These are phyloP conservation scores for Salix dunnii DNA, from an alignment of 345 rosid species.

Conservation along the genomic window DNA sequence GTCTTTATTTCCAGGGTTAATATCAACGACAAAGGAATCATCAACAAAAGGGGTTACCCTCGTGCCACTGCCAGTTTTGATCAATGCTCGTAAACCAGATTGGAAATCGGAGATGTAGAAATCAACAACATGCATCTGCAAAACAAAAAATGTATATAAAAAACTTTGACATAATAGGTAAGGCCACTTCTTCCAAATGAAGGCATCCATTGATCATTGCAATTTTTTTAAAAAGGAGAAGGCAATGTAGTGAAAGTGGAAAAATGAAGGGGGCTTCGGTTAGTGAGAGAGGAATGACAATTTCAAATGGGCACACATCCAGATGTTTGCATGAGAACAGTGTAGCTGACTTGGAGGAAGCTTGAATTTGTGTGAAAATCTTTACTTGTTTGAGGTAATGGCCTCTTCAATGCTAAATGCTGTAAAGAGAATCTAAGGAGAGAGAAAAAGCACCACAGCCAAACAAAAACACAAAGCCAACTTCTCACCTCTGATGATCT, in stretches of 20 bases:
- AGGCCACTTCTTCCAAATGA: background rate
- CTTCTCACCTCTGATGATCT: conserved; percentile 70
- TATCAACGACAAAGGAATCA: conserved; percentile 60
- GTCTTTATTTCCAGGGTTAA: conserved; percentile 57
- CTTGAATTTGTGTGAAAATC: background rate
- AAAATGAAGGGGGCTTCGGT: background rate
- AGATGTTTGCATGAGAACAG: background rate
- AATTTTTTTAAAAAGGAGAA: background rate
- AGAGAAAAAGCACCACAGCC: background rate
- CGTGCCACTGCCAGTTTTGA: conserved; percentile 74
- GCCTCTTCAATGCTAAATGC: background rate
- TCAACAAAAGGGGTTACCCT: conserved; percentile 79
- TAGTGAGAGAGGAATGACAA: background rate
- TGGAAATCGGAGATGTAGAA: conserved; percentile 97
- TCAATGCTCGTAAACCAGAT: conserved; percentile 86
- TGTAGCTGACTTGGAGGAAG: background rate
- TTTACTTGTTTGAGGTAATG: background rate
- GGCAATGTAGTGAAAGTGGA: background rate
- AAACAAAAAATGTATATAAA: conserved; percentile 2
- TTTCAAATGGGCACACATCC: background rate
- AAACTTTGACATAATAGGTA: background rate
- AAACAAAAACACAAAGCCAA: background rate
- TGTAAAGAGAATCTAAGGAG: background rate
- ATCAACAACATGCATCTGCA: conserved; percentile 81
- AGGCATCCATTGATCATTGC: background rate